Evolutionary conservation across 2,329 filamentous ascomycete species (phyloP), one percentile per base, ranked within the genome.

Genomic region (Fusarium ramigenum): DNA sequence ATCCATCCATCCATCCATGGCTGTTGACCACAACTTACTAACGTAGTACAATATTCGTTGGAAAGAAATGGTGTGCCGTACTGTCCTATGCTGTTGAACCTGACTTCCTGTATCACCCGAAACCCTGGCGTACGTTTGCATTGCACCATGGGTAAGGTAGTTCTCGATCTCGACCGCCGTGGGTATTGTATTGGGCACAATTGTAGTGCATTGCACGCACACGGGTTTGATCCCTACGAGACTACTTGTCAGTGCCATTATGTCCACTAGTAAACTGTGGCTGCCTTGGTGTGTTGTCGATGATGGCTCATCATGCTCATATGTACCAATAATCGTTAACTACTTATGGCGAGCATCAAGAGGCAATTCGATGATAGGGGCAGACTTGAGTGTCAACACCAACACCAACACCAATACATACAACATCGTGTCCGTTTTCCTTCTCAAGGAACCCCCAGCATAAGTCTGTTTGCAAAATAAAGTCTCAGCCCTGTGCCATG

Each of bases 401-500:
- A 42, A 42, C 43, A 49, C 25, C 36, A 34, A 42, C 43, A 49
- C 25, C 36, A 34, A 42, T 14, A 30, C 34, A 50, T 39, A 39
- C 32, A 49, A 25, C 36, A 71, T 14, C 49, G 30, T 60, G 46
- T 60, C 44, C 34, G 37, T 42, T 32, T 30, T 23, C 25, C 16
- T 37, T 32, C 30, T 42, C 19, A 21, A 28, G 8, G 28, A 19
- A 21, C 42, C 28, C 56, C 47, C 43, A 32, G n/a, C 63, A 23
- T 21, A 19, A 53, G 50, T 43, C 49, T 39, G 56, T 61, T 69
- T 72, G 63, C 59, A 56, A 28, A 54, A 64, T 40, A 36, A 39
- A 43, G 59, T 32, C 52, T 68, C 63, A 64, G 71, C 66, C 63
- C 63, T 74, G 70, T 61, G 43, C 28, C 42, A 39, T 52, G 30